Conservation (phyloP, 176 grass and related monocot genomes). For the Zoysia pacifica region DNA sequence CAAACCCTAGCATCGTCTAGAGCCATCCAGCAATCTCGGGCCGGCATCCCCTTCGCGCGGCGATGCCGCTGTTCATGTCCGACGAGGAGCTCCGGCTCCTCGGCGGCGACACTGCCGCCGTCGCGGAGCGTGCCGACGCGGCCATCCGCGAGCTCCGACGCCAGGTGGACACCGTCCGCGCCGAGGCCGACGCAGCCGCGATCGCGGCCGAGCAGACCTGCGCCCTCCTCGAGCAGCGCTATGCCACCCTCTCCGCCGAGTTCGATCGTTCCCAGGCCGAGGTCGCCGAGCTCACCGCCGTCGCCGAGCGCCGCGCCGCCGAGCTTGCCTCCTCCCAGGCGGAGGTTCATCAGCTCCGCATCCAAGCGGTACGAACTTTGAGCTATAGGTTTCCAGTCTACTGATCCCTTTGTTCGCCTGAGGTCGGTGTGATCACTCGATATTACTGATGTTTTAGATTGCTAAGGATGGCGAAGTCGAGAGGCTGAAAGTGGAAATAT, state of each 20-base stretch:
- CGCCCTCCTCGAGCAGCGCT: conserved; percentile 88
- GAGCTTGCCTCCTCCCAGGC: conserved; percentile 64
- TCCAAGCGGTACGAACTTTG: conserved; percentile 60
- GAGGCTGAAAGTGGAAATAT: conserved; percentile 60
- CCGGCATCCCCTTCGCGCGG: neutral
- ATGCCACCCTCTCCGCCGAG: conserved; percentile 63
- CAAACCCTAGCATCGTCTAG: conserved; percentile 63
- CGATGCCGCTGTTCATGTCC: conserved; percentile 91
- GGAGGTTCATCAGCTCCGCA: conserved; percentile 88
- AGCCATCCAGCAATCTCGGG: conserved; percentile 6
- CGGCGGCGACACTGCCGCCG: conserved; percentile 60
- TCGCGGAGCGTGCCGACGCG: conserved; percentile 85
- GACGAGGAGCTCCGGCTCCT: conserved; percentile 89
- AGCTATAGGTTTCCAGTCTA: conserved; percentile 4
- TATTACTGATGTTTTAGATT: conserved; percentile 54
- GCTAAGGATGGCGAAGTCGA: conserved; percentile 81
- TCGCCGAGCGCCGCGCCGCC: conserved; percentile 62
- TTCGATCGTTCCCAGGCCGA: conserved; percentile 66
- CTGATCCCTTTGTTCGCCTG: neutral
- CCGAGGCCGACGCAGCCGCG: conserved; percentile 75
- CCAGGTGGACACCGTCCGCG: conserved; percentile 78
- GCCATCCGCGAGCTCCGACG: conserved; percentile 78
- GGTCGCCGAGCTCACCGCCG: conserved; percentile 56
- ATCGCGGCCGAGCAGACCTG: conserved; percentile 93
- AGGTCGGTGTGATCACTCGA: conserved; percentile 7